Conservation (phyloP, 2,329 filamentous ascomycete species). For the Calonectria honghensis region DNA sequence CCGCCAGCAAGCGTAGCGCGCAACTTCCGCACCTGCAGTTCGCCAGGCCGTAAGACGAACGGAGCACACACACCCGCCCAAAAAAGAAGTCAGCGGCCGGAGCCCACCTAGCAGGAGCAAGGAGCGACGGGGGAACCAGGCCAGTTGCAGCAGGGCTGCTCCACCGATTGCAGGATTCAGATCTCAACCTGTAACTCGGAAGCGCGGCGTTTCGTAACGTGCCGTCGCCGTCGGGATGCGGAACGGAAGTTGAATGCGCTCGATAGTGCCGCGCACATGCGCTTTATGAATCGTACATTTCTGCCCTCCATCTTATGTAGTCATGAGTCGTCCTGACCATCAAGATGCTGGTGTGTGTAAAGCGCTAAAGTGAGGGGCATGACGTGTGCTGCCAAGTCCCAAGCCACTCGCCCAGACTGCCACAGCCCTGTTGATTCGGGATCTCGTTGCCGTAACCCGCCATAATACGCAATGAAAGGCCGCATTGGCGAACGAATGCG, state of each 20-base stretch:
- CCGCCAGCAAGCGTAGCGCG: slow-evolving; percentile 17
- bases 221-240: background rate
- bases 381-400: slow-evolving; percentile 57
- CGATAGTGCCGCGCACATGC: slow-evolving; percentile 19
- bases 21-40: slow-evolving; percentile 27
- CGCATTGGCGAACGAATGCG: slow-evolving; percentile 32
- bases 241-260: background rate
- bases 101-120: background rate
- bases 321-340: slow-evolving; percentile 29
- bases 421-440: slow-evolving; percentile 54
- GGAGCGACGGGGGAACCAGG: slow-evolving; percentile 15
- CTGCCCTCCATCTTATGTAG: slow-evolving; percentile 34
- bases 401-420: slow-evolving; percentile 56
- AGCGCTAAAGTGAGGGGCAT: slow-evolving; percentile 55
- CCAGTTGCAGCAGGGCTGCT: slow-evolving; percentile 10
- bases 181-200: slow-evolving; percentile 21
- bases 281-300: slow-evolving; percentile 12
- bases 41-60: slow-evolving; percentile 25
- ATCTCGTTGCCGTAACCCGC: slow-evolving; percentile 41
- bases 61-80: background rate
- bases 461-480: slow-evolving; percentile 27
- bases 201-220: slow-evolving; percentile 12
- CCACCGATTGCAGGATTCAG: slow-evolving; percentile 23
- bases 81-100: background rate
- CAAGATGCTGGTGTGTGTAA: slow-evolving; percentile 44